Evolutionary conservation across 805 yeast species (phyloP), one percentile per base, ranked within the genome.

Genomic region (Nakazawaea peltata): DNA sequence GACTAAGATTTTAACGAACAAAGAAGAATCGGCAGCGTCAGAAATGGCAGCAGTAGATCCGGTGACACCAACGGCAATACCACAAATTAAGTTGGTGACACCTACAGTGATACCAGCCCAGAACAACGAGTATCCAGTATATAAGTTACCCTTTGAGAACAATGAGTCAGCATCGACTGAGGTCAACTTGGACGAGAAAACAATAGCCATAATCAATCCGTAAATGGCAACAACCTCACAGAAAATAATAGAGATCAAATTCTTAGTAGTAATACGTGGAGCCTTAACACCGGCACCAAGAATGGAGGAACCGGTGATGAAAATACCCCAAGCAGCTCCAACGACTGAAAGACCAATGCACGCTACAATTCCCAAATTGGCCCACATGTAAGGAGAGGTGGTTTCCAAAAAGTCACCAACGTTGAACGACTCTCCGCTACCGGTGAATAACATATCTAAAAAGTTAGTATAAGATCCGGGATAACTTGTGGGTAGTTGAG

Each of bases 291-390:
- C 98, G 3, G 98, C 98, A 49, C 98, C 98, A 43, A 92, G 63
- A 48, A 92, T 84, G 19, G 96, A 77, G 1, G 96, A 70, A 27
- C 98, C 98, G 2, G 97, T 90, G 42, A 92, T 74, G 57, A 90
- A 92, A 47, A 92, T 92, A 44, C 98, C 98, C 98, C 98, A 92
- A 4, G 97, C 97, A 12, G 98, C 98, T 26, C 98, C 98, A 28
- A 88, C 81, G 12, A 92, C 97, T 32, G 94, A 80, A 41, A 92
- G 71, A 11, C 97, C 97, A 47, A 94, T 87, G 62, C 98, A 90
- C 34, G 77, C 62, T 12, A 83, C 80, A 43, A 92, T 86, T 37
- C 98, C 98, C 44, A 87, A 59, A 44, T 74, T 73, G 19, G 97
- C 97, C 97, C 97, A 92, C 81, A 92, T 74, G 56, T 92, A 92